Evolutionary conservation across 352 stramenopile genomes (phyloP).

Genomic region (Achlya hypogyna): DNA sequence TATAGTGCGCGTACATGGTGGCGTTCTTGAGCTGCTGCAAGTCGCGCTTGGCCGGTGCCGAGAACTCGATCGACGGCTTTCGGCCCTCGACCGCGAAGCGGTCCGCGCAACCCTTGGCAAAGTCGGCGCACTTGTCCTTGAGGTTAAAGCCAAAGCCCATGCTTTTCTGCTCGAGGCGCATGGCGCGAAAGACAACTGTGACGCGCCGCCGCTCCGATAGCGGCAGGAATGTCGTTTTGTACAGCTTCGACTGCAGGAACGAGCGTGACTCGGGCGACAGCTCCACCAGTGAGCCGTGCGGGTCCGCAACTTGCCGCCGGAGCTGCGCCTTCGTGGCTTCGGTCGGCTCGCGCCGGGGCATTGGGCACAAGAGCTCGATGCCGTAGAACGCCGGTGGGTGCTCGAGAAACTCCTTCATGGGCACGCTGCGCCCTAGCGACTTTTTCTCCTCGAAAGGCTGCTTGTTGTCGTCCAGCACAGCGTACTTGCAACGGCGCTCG

Average conservation of each 20-base stretch:
- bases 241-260: not conserved
- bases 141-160: constrained; percentile 6
- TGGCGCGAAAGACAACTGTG: constrained; percentile 13
- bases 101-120: not conserved
- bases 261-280: not conserved
- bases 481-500: not conserved
- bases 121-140: not conserved
- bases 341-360: not conserved
- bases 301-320: not conserved
- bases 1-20: constrained; percentile 4
- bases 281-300: not conserved
- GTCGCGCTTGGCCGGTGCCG: not conserved
- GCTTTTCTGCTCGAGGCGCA: constrained; percentile 7
- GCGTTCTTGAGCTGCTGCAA: not conserved
- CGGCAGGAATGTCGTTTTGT: constrained; percentile 1
- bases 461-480: not conserved
- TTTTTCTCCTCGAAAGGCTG: not conserved
- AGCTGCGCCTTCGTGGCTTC: not conserved
- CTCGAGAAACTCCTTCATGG: not conserved
- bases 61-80: constrained; percentile 3
- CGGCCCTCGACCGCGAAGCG: constrained; percentile 1
- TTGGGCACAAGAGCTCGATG: not conserved
- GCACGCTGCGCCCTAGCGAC: not conserved
- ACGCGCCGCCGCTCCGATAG: constrained; percentile 5
- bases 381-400: constrained; percentile 3